These are phyloP conservation scores for Scopulariopsis brevicaulis DNA, from an alignment of 2,329 filamentous ascomycete genomes.

Conservation along the genomic window DNA sequence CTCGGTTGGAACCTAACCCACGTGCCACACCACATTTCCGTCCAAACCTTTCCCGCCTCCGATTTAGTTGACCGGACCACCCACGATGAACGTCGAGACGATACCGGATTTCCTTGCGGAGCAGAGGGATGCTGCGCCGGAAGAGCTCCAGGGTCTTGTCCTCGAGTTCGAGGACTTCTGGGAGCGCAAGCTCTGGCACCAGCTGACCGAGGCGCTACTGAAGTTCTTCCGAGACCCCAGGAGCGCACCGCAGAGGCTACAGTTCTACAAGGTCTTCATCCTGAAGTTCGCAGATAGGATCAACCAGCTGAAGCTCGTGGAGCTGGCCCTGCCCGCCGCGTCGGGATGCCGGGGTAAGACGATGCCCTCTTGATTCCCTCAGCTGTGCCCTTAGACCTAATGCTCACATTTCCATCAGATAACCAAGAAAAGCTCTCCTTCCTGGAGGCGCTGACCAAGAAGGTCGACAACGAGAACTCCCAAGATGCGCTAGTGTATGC, in stretches of 20 bases:
- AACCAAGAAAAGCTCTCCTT: constrained; percentile 79
- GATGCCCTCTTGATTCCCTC: not conserved
- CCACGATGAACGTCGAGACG: constrained; percentile 67
- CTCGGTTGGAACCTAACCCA: not conserved
- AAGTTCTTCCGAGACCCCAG: constrained; percentile 76
- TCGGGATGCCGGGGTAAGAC: constrained; percentile 65
- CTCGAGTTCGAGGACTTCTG: constrained; percentile 91
- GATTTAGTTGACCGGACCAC: not conserved
- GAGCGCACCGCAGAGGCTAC: constrained; percentile 74
- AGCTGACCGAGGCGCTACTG: constrained; percentile 82
- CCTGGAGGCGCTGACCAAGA: constrained; percentile 69
- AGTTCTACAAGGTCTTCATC: constrained; percentile 90
- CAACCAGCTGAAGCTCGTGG: constrained; percentile 95
- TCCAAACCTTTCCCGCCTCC: not conserved
- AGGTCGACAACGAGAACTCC: constrained; percentile 83
- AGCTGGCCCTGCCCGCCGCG: constrained; percentile 77
- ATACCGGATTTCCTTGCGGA: constrained; percentile 88
- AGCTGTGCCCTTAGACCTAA: not conserved
- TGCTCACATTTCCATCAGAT: constrained; percentile 37
- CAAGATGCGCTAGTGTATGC: constrained; percentile 96
- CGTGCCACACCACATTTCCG: not conserved
- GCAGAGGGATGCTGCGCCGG: constrained; percentile 77
- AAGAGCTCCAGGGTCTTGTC: constrained; percentile 78
- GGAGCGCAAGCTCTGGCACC: constrained; percentile 99
- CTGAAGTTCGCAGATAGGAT: constrained; percentile 96